Conservation (phyloP, 2,329 filamentous ascomycete genomes). For the Trichoderma arundinaceum region DNA sequence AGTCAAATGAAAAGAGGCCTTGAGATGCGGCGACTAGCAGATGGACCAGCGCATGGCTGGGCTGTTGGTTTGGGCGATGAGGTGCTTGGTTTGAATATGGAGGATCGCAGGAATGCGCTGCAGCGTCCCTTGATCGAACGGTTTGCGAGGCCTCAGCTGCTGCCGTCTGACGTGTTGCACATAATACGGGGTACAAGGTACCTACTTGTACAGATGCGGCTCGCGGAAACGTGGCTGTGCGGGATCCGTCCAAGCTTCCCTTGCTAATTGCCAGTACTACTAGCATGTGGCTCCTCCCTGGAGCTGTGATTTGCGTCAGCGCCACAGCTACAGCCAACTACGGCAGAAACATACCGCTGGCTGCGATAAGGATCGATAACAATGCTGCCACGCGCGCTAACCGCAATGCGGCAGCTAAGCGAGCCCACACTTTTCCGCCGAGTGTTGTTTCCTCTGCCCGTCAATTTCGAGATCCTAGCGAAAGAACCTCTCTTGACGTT, state of each 20-base stretch:
- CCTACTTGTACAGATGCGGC: slow-evolving; percentile 24
- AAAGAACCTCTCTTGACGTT: slow-evolving; percentile 25
- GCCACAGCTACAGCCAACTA: slow-evolving; percentile 12
- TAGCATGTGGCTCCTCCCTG: slow-evolving; percentile 24
- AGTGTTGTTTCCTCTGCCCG: slow-evolving; percentile 10
- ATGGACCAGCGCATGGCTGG: slow-evolving; percentile 31
- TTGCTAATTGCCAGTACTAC: background rate
- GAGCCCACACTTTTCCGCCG: slow-evolving; percentile 50
- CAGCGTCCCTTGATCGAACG: background rate
- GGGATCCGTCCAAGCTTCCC: slow-evolving; percentile 23
- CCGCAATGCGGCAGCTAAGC: slow-evolving; percentile 43
- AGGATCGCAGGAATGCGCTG: too few relatives aligned
- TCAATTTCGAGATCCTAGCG: slow-evolving; percentile 38
- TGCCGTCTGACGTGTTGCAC: slow-evolving; percentile 25
- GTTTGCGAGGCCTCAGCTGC: slow-evolving; percentile 25
- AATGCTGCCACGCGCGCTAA: slow-evolving; percentile 36
- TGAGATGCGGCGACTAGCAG: slow-evolving; percentile 24
- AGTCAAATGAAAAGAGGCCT: background rate
- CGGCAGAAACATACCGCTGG: too few relatives aligned
- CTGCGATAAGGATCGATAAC: slow-evolving; percentile 34
- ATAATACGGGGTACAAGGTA: too few relatives aligned
- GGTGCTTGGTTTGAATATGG: background rate
- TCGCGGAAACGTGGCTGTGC: slow-evolving; percentile 21
- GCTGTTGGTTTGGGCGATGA: background rate
- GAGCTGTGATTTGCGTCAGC: too few relatives aligned